A percentile compares a stretch with the other conserved stretches of the same genome.
These are phyloP conservation scores for Acanthamoeba sp. DNA, from an alignment of 208 protist species.

Conservation along the genomic window DNA sequence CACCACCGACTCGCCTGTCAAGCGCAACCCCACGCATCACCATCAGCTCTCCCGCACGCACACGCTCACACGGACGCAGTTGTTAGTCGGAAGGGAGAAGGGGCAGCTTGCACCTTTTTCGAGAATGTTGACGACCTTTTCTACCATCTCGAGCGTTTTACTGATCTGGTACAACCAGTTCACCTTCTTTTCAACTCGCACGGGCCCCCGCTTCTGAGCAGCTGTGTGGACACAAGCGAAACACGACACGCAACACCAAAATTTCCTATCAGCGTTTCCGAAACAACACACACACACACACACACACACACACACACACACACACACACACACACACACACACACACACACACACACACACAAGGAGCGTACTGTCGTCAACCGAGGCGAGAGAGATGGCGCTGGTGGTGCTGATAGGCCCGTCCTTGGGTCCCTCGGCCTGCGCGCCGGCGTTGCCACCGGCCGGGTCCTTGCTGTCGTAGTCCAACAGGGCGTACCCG, in stretches of 20 bases:
- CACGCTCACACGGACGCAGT: too few species aligned
- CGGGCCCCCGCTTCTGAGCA: neutral
- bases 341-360: neutral
- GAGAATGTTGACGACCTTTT: conserved; percentile 37
- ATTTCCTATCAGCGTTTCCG: too few species aligned
- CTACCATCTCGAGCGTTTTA: conserved; percentile 12
- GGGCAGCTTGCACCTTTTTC: neutral
- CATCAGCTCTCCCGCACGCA: too few species aligned
- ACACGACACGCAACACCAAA: neutral
- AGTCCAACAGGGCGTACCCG: neutral
- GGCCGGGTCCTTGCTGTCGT: neutral
- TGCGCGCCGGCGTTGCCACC: neutral
- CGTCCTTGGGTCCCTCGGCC: neutral
- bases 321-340: too few species aligned
- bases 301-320: too few species aligned
- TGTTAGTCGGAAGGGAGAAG: too few species aligned
- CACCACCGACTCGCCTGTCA: conserved; percentile 59
- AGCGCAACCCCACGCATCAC: too few species aligned
- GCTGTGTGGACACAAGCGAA: neutral
- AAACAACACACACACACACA: too few species aligned
- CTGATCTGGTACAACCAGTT: conserved; percentile 43
- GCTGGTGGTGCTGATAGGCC: neutral
- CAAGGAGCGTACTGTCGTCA: neutral
- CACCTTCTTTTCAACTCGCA: conserved; percentile 23
- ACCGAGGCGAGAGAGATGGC: neutral